phyloP scores from a whole-genome alignment of 331 rosid genomes.

The Malus hybrid region DNA sequence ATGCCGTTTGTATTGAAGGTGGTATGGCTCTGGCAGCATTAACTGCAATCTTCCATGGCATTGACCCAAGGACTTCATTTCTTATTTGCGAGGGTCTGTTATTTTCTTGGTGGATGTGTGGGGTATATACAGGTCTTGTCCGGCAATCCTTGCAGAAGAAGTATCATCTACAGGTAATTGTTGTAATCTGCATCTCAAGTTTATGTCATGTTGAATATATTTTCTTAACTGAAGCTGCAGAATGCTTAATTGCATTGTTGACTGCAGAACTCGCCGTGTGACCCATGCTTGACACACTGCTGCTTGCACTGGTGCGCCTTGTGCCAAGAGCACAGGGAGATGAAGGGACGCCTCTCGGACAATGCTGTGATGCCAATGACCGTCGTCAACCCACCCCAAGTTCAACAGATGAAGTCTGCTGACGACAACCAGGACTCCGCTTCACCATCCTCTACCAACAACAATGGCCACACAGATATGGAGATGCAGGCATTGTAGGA shows the following conservation, averaged over 20 bases:
- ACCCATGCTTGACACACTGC: conserved; percentile 89
- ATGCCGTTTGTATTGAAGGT: conserved; percentile 89
- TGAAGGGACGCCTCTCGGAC: conserved; percentile 72
- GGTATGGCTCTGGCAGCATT: conserved; percentile 81
- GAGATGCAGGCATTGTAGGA: conserved; percentile 78
- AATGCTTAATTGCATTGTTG: background rate
- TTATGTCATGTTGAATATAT: too few species aligned
- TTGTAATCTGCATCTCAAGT: too few species aligned
- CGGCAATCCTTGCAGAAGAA: conserved; percentile 89
- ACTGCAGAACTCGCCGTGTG: conserved; percentile 77
- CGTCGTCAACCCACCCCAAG: conserved; percentile 68
- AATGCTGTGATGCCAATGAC: conserved; percentile 60
- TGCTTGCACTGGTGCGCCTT: conserved; percentile 96
- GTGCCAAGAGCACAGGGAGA: conserved; percentile 98
- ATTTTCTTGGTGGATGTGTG: conserved; percentile 99
- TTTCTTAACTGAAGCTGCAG: background rate
- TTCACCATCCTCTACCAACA: conserved; percentile 39
- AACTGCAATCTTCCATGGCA: conserved; percentile 50
- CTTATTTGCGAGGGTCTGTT: conserved; percentile 79
- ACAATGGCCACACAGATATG: conserved; percentile 49
- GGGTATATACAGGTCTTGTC: conserved; percentile 77
- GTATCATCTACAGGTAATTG: conserved; percentile 78
- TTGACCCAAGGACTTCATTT: conserved; percentile 58
- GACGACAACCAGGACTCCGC: conserved; percentile 30
- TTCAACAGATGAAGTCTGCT: conserved; percentile 71